Base-by-base conservation (phyloP, 371 early-diverging fungal species). In the Mortierella sp. region DNA sequence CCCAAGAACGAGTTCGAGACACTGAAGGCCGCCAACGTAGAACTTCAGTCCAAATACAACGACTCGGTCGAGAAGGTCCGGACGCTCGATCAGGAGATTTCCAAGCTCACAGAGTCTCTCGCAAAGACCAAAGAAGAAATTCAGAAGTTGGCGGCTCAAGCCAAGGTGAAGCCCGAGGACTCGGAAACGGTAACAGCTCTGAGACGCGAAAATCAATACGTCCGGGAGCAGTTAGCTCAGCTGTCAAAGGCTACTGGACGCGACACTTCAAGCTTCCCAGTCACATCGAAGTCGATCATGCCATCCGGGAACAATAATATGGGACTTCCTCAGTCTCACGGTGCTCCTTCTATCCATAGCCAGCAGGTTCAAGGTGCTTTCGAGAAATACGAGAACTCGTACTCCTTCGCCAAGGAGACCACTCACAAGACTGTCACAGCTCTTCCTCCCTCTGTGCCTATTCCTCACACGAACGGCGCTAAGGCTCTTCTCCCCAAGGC, bases 41-140 rank as follows among this genome's bases (percentile, higher is more conserved):
- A 72, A 10, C 66, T 90, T 6, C 85, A 91, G 60, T 65, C 76
- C 53, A 84, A 89, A 8, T 85, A 86, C 54, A 67, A 68, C 61
- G 83, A 77, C 47, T 77, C 77, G 34, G 60, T 85, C 61, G 89
- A 90, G 42, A 89, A 90, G 72, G 84, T 91, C 59, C 84, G 87
- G 49, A 86, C 88, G 37, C 89, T 93, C 66, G 94, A 94, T 29
- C 84, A 86, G 19, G 90, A 93, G 61, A 91, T 95, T 64, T 81
- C 85, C 42, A 83, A 86, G 28, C 86, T 94, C 37, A 86, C 86
- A 8, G 88, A 80, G 15, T 90, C 93, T 66, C 75, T 93, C 22
- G 81, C 83, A 28, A 83, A 86, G 66, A 85, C 88, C 71, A 89
- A 91, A 67, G 89, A 93, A 9, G 94, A 94, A 82, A 89, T 94